Base-by-base conservation (phyloP, 2,329 filamentous ascomycete genomes). In the Metarhizium rileyi region DNA sequence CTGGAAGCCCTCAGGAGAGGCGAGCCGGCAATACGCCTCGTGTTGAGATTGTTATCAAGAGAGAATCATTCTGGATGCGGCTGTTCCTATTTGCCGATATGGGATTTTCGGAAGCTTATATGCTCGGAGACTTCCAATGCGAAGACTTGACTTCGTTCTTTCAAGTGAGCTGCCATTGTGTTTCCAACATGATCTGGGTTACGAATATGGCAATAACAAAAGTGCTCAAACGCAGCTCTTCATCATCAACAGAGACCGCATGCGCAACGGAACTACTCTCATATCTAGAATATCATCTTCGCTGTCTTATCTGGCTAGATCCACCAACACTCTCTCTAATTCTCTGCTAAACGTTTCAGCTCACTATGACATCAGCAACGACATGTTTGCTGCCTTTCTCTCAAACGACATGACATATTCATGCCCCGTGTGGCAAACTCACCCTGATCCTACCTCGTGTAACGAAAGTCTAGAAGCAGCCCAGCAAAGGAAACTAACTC, bases 331-430 rank as follows among this genome's bases (percentile, higher is more conserved):
- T 6, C 62, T 81, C 12, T 72, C 73, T 1, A 80, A 78, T 55
- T 71, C 80, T 1, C 72, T 80, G 10, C 69, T 86, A 41, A 87
- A 89, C 60, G 81, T 86, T 47, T 77, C 77, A 2, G 83, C 83
- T 4, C 85, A 89, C 56, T 89, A 89, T 62, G 84, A 89, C 58
- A 85, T 87, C 53, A 83, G 79, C 55, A 88, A 88, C 59, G 80
- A 82, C 51, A 86, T 87, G 81, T 87, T 88, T 57, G 80, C 82
- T 5, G 81, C 83, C 0, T 87, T 87, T 56, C 70, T 87, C 26
- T 86, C 82, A 0, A 72, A 77, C n/a, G 84, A 87, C 59, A 87
- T 88, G 84, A 87, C 83, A 4, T 87, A 87, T 58, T 86, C 82
- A 1, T 86, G 83, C 60, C 78, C 84, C 3, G 80, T 86, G 46